phyloP scores from a whole-genome alignment of 768 basidiomycete genomes.

The Lactifluus volemus region DNA sequence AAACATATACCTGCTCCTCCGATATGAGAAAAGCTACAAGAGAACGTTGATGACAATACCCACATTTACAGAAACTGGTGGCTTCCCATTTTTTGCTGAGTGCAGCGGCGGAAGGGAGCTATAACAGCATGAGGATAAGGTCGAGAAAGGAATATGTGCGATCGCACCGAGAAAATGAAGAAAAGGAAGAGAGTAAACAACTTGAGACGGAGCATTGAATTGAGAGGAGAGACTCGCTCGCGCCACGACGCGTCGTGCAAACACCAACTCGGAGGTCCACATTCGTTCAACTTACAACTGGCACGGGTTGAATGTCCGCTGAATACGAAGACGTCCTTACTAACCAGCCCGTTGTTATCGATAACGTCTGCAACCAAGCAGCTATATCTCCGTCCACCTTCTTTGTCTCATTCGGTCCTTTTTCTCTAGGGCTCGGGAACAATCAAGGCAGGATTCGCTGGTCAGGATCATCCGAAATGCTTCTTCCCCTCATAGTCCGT shows the following conservation, averaged over 20 bases:
- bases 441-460: conserved; percentile 98
- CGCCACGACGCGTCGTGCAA: not conserved
- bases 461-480: conserved; percentile 98
- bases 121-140: not conserved
- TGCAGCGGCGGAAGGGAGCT: conserved; percentile 36
- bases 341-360: conserved; percentile 98
- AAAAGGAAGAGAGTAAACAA: not conserved
- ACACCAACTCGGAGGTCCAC: too few relatives aligned
- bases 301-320: conserved; percentile 48
- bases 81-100: conserved; percentile 73
- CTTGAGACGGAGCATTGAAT: not conserved
- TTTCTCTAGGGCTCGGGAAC: conserved; percentile 88
- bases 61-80: conserved; percentile 88
- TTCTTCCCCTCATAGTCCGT: conserved; percentile 98
- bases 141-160: not conserved
- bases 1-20: conserved; percentile 76
- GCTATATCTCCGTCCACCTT: conserved; percentile 11
- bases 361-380: conserved; percentile 61
- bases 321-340: conserved; percentile 93
- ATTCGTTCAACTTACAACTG: not conserved
- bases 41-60: conserved; percentile 16
- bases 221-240: too few relatives aligned
- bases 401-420: conserved; percentile 23
- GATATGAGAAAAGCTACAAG: not conserved
- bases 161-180: conserved; percentile 19